Conservation (phyloP, 2,329 filamentous ascomycete genomes). For the Calonectria montana region DNA sequence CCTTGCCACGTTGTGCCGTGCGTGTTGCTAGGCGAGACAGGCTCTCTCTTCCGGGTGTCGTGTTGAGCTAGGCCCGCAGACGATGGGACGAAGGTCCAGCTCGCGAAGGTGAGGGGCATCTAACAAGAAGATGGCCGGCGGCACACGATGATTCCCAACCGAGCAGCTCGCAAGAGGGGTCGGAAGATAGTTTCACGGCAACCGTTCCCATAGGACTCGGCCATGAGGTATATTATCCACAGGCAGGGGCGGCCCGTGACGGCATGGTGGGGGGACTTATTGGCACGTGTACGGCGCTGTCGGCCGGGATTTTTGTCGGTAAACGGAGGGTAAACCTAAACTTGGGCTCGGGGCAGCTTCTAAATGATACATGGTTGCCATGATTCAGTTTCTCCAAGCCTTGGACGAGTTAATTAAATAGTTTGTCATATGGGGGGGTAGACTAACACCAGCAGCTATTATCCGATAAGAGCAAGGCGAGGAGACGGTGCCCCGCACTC, state of each 20-base stretch:
- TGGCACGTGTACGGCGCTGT: background rate
- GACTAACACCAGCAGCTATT: background rate
- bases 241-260: background rate
- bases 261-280: background rate
- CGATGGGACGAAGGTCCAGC: background rate
- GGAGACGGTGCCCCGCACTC: background rate
- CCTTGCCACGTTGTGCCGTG: background rate
- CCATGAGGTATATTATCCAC: conserved; percentile 1
- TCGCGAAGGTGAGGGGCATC: background rate
- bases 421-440: background rate
- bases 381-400: background rate
- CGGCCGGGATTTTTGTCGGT: background rate
- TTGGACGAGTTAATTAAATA: background rate
- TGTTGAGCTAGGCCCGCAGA: background rate
- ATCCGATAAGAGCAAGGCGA: background rate
- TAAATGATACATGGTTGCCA: background rate
- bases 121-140: too few species aligned
- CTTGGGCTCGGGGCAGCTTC: background rate
- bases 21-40: background rate
- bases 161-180: background rate
- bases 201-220: background rate
- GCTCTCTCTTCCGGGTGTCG: background rate
- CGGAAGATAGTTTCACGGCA: background rate
- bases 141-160: background rate
- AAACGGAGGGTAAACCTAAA: background rate